Evolutionary conservation across 2,329 filamentous ascomycete species (phyloP), one percentile per base, ranked within the genome.

Genomic region (Botryotinia convoluta): DNA sequence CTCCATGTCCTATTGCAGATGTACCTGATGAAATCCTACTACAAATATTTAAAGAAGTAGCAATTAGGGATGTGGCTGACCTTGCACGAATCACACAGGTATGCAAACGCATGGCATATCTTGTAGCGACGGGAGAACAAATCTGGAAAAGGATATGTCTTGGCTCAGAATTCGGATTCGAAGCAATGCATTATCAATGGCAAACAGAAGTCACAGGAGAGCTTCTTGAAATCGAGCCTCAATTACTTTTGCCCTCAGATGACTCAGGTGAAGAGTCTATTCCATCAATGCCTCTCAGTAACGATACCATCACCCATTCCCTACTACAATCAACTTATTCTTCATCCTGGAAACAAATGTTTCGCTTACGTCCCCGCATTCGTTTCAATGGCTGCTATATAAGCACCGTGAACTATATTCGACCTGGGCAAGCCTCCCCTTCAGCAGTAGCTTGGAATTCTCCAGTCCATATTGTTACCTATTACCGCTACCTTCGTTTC

Each of bases 381-480:
- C 93, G 96, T 73, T 99, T 97, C 86, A 96, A 96, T 79, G 96
- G 96, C 39, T 92, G 94, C 83, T 99, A 99, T 84, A 98, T 99
- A 82, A 93, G 91, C 82, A 98, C 95, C 0, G 94, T 97, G 74
- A 98, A 98, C 84, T 99, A 99, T 83, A 90, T 93, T 68, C 92
- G 96, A 37, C 85, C 93, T 0, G 96, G 96, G 45, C 92, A 92
- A 74, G 87, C 91, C 18, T 91, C 90, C 4, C 87, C 88, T 32
- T 91, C 90, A 76, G 90, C 90, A 72, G 84, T 92, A 29, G 91
- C 92, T 1, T 97, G 95, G 93, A 85, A 85, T 63, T 91, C 88
- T 37, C 95, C 95, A 14, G 92, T 98, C 51, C 94, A 97, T 81
- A 97, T 98, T 74, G 94, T 99, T 67, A 99, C 96, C 0, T 99